Evolutionary conservation across 2,329 filamentous ascomycete species (phyloP).

Genomic region (Xylariaceae sp.): DNA sequence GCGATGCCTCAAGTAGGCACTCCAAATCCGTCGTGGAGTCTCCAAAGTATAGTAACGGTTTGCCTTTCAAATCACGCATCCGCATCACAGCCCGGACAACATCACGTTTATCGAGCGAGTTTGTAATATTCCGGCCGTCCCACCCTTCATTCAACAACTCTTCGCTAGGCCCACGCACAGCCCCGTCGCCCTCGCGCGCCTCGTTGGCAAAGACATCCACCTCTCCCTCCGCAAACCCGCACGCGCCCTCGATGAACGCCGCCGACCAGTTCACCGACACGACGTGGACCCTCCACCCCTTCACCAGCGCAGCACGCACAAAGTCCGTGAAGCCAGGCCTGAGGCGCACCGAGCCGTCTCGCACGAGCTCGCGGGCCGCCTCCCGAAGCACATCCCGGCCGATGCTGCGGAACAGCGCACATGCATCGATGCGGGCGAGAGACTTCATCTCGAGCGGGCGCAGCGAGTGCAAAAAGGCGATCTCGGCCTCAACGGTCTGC

Average conservation of each 20-base stretch:
- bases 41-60: conserved; percentile 47
- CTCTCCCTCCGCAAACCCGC: conserved; percentile 28
- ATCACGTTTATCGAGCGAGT: conserved; percentile 43
- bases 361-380: conserved; percentile 36
- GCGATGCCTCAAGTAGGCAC: conserved; percentile 40
- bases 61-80: conserved; percentile 15
- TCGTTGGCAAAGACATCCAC: conserved; percentile 42
- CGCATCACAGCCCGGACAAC: conserved; percentile 33
- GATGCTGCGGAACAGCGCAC: conserved; percentile 42
- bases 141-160: background rate
- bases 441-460: conserved; percentile 43
- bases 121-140: conserved; percentile 29
- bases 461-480: conserved; percentile 39
- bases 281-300: conserved; percentile 38
- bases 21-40: conserved; percentile 53
- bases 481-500: conserved; percentile 25
- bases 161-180: conserved; percentile 36
- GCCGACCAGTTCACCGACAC: conserved; percentile 49
- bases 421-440: conserved; percentile 38
- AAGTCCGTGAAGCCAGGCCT: conserved; percentile 38
- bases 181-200: conserved; percentile 32
- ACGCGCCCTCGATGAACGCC: conserved; percentile 42
- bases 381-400: conserved; percentile 29
- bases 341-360: conserved; percentile 32
- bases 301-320: conserved; percentile 14